Conservation (phyloP, 148 eudicot genomes). For the Camellia lanceoleosa region DNA sequence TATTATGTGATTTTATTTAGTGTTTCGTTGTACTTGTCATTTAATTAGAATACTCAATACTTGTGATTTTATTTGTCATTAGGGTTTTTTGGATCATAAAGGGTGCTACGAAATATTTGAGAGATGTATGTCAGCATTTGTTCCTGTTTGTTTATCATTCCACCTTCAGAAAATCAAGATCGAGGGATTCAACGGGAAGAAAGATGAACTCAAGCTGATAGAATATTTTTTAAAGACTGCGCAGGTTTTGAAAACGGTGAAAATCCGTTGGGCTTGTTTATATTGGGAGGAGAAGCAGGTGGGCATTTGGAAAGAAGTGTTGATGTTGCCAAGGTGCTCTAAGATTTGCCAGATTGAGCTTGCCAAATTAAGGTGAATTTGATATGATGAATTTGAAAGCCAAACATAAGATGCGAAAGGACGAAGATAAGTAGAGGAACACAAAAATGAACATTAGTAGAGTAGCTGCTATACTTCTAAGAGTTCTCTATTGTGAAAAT, state of each 20-base stretch:
- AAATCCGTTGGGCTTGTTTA: too few relatives aligned
- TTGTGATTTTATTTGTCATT: not conserved
- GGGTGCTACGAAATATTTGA: not conserved
- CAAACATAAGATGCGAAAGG: not conserved
- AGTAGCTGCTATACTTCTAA: too few relatives aligned
- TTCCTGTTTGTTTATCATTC: not conserved
- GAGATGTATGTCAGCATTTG: not conserved
- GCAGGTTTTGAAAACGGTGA: not conserved
- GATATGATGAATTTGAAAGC: too few relatives aligned
- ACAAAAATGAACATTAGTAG: too few relatives aligned
- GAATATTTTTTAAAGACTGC: not conserved
- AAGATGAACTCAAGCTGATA: constrained; percentile 3
- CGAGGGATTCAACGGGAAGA: not conserved
- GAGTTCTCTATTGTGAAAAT: not conserved
- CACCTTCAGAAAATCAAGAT: not conserved
- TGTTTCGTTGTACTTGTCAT: not conserved
- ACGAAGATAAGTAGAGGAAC: not conserved
- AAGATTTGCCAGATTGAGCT: not conserved
- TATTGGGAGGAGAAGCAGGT: not conserved
- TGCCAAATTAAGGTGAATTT: too few relatives aligned
- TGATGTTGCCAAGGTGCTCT: not conserved
- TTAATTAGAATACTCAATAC: not conserved
- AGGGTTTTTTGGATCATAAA: not conserved
- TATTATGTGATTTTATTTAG: not conserved
- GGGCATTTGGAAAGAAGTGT: not conserved